Conservation (phyloP, 2,329 filamentous ascomycete genomes). For the Exserohilum rostratum region DNA sequence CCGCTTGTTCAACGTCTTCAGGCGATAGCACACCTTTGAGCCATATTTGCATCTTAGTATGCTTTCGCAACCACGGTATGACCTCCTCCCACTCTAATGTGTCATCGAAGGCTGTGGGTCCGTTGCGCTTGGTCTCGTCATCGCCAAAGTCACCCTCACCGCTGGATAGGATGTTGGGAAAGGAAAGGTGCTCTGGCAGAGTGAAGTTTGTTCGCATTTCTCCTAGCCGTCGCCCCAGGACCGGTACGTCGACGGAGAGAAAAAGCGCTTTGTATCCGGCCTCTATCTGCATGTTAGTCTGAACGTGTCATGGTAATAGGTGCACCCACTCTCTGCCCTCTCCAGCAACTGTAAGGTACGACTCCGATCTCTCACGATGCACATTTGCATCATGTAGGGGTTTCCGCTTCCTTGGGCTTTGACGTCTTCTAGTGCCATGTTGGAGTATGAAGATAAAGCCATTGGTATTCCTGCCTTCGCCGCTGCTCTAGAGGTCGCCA, state of each 20-base stretch:
- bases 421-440: conserved; percentile 68
- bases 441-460: conserved; percentile 61
- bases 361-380: conserved; percentile 57
- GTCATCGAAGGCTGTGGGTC: conserved; percentile 27
- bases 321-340: conserved; percentile 42
- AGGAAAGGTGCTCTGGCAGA: conserved; percentile 53
- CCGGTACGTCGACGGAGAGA: conserved; percentile 61
- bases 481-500: conserved; percentile 65
- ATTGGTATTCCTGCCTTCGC: conserved; percentile 66
- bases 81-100: conserved; percentile 55
- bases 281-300: conserved; percentile 2
- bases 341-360: conserved; percentile 52
- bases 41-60: conserved; percentile 59
- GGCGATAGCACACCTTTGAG: conserved; percentile 47
- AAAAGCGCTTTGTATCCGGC: conserved; percentile 59
- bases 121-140: conserved; percentile 22
- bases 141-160: conserved; percentile 25
- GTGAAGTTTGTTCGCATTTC: conserved; percentile 61
- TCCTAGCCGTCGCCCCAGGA: conserved; percentile 60
- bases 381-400: conserved; percentile 60
- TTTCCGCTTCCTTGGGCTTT: conserved; percentile 55
- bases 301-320: neutral
- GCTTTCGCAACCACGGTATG: conserved; percentile 56
- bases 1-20: conserved; percentile 51
- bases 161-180: conserved; percentile 51